phyloP scores from a whole-genome alignment of 805 yeast species.

The Alloascoidea hylecoeti region DNA sequence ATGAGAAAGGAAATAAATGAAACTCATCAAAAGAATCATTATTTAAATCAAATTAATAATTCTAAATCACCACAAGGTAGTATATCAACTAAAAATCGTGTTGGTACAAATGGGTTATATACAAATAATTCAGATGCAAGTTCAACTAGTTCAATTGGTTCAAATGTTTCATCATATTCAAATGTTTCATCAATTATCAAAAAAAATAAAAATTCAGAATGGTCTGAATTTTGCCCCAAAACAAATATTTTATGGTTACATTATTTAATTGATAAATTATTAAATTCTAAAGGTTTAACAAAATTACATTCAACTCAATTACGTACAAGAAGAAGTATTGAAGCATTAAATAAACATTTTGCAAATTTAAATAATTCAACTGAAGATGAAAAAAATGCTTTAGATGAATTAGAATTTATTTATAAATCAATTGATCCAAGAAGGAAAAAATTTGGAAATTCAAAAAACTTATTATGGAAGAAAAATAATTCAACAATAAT shows the following conservation, averaged over 20 bases:
- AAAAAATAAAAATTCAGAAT: slow-evolving; percentile 21
- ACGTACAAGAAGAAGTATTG: too few species aligned
- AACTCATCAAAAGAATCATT: too few species aligned
- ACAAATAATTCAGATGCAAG: slow-evolving; percentile 3
- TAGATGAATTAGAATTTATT: slow-evolving; percentile 8
- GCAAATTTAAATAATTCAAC: slow-evolving; percentile 2
- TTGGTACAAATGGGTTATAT: too few species aligned
- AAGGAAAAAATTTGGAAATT: slow-evolving; percentile 9
- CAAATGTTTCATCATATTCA: background rate
- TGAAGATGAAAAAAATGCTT: slow-evolving; percentile 7
- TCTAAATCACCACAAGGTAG: too few species aligned
- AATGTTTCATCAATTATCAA: slow-evolving; percentile 1
- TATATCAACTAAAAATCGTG: too few species aligned
- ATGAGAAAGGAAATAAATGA: slow-evolving; percentile 26
- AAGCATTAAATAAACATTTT: slow-evolving; percentile 4
- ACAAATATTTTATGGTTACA: slow-evolving; percentile 56
- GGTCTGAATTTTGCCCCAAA: slow-evolving; percentile 29
- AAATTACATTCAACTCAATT: slow-evolving; percentile 7
- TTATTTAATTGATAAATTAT: slow-evolving; percentile 36
- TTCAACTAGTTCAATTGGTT: background rate
- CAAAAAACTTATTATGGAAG: too few species aligned
- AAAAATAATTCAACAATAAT: too few species aligned
- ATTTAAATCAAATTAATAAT: too few species aligned
- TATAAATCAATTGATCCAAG: slow-evolving; percentile 13
- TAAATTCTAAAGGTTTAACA: slow-evolving; percentile 23